Evolutionary conservation across 192 early-diverging fungal species (phyloP).

Genomic region (Spizellomyces sp.): DNA sequence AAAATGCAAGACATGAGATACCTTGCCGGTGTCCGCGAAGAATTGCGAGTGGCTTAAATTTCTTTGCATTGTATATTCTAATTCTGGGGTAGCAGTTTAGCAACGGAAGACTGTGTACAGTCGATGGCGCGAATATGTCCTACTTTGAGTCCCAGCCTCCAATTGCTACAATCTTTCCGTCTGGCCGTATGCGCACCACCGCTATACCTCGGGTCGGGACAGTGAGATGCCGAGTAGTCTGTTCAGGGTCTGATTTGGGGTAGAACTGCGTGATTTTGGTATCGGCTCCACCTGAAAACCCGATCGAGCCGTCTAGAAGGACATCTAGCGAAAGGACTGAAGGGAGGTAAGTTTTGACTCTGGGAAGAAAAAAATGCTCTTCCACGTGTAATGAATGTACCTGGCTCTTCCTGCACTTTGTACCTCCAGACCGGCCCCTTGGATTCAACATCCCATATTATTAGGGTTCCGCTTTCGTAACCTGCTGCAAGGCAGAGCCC

Average conservation of each 20-base stretch:
- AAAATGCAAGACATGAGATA: slow-evolving; percentile 18
- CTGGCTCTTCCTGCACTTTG: slow-evolving; percentile 30
- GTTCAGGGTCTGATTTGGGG: neutral
- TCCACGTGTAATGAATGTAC: neutral
- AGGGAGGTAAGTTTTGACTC: neutral
- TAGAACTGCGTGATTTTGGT: neutral
- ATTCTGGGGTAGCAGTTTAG: slow-evolving; percentile 1
- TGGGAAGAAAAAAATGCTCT: neutral
- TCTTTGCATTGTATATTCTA: slow-evolving; percentile 15
- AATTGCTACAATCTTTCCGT: slow-evolving; percentile 15
- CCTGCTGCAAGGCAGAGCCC: slow-evolving; percentile 18
- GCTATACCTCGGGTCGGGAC: slow-evolving; percentile 7
- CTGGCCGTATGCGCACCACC: slow-evolving; percentile 11
- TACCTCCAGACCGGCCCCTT: neutral
- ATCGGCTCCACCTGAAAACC: slow-evolving; percentile 18
- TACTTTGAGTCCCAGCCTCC: slow-evolving; percentile 32
- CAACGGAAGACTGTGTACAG: neutral
- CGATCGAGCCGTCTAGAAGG: neutral
- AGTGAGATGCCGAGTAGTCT: neutral
- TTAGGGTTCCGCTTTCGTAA: slow-evolving; percentile 26
- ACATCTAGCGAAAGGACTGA: slow-evolving; percentile 28
- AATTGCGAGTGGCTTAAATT: slow-evolving; percentile 30
- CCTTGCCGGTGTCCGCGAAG: slow-evolving; percentile 22
- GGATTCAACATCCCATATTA: slow-evolving; percentile 15
- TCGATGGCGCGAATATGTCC: neutral